Evolutionary conservation across 129 eudicot genomes (phyloP).

Genomic region (Heracleum sosnowskyi): DNA sequence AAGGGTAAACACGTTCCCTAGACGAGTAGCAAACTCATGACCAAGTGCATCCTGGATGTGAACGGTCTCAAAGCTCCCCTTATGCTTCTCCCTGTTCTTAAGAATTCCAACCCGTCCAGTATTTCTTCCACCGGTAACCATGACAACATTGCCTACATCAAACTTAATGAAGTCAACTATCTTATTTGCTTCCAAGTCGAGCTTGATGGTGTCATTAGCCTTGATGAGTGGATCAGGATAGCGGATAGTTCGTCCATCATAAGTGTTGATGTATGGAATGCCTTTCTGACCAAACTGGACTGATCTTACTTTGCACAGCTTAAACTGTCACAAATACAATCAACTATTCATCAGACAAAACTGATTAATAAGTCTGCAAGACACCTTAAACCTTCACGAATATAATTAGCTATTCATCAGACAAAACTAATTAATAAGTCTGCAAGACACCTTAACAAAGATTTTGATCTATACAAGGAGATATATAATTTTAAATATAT

Average conservation of each 20-base stretch:
- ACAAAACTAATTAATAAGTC: background rate
- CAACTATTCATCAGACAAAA: background rate
- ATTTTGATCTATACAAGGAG: background rate
- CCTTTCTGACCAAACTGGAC: conserved; percentile 55
- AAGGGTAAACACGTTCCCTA: conserved; percentile 46
- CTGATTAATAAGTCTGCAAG: background rate
- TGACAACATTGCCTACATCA: conserved; percentile 63
- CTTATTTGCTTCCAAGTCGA: conserved; percentile 46
- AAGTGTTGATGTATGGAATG: conserved; percentile 55
- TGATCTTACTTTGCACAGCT: conserved; percentile 59
- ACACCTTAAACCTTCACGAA: background rate
- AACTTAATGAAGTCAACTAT: conserved; percentile 58
- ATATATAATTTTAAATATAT: background rate
- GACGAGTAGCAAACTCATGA: conserved; percentile 54
- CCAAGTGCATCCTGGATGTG: conserved; percentile 44
- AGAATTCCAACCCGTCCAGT: conserved; percentile 56
- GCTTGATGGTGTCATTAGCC: conserved; percentile 59
- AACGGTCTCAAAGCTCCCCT: conserved; percentile 52
- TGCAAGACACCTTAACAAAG: background rate
- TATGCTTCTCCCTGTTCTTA: conserved; percentile 57
- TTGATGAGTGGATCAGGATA: conserved; percentile 61
- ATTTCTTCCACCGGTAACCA: conserved; percentile 63
- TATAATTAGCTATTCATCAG: background rate
- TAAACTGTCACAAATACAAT: conserved; percentile 27
- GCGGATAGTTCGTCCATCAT: conserved; percentile 55